Percentiles rank a stretch among this genome's conserved stretches.
Conservation (phyloP, 2,329 filamentous ascomycete species). For the Xylariaceae sp. region DNA sequence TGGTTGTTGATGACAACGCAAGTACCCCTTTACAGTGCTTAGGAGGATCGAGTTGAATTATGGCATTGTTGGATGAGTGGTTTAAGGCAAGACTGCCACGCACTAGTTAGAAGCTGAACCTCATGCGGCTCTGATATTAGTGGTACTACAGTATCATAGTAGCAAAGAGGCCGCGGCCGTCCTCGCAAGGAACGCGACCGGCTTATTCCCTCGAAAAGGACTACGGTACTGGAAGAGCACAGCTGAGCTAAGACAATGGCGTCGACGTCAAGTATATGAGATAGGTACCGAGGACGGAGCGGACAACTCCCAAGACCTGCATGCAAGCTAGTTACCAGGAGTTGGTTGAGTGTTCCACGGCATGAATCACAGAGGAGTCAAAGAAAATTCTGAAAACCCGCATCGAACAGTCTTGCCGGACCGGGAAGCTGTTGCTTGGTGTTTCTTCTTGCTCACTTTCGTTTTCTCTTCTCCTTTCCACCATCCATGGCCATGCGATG, state of each 20-base stretch:
- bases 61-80: background rate
- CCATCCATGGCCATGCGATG: background rate
- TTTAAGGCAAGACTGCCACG: background rate
- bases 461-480: too few relatives aligned
- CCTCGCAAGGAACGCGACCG: background rate
- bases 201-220: background rate
- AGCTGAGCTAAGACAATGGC: background rate
- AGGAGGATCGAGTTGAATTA: background rate
- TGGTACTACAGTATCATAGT: background rate
- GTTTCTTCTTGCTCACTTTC: background rate
- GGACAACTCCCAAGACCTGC: background rate
- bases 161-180: background rate
- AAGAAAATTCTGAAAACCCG: background rate
- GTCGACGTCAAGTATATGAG: background rate
- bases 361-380: background rate
- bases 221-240: background rate
- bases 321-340: background rate
- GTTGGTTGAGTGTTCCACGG: background rate
- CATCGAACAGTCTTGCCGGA: background rate
- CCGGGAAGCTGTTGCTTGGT: background rate
- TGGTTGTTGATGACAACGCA: slow-evolving; percentile 4
- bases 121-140: background rate
- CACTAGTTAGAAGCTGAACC: background rate
- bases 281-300: background rate
- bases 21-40: background rate